Conservation (phyloP, 176 grass and related monocot genomes). For the Avena atlantica region DNA sequence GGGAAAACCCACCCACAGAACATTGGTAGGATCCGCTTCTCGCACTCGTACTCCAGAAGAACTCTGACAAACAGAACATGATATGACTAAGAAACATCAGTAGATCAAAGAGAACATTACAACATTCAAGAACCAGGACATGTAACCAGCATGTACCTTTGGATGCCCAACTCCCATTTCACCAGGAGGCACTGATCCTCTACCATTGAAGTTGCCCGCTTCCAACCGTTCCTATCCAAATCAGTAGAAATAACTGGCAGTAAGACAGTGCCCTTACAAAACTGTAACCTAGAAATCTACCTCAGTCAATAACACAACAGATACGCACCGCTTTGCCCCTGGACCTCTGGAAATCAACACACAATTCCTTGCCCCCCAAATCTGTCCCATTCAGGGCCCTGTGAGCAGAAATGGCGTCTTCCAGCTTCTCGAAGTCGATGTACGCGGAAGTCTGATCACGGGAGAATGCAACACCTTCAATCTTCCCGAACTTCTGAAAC, state of each 20-base stretch:
- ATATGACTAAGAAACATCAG: constrained; percentile 20
- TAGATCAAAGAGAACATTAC: background rate
- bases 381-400: constrained; percentile 73
- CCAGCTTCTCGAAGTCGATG: constrained; percentile 76
- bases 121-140: background rate
- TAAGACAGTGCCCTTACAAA: background rate
- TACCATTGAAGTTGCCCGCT: constrained; percentile 37
- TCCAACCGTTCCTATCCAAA: constrained; percentile 67
- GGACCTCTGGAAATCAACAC: constrained; percentile 93
- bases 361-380: constrained; percentile 74
- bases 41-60: constrained; percentile 48
- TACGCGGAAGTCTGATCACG: constrained; percentile 67
- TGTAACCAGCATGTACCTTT: constrained; percentile 42
- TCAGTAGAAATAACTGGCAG: constrained; percentile 23
- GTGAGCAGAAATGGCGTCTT: constrained; percentile 94
- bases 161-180: constrained; percentile 55
- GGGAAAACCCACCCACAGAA: constrained; percentile 92
- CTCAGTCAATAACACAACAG: background rate
- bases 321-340: constrained; percentile 71
- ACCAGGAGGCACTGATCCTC: constrained; percentile 42
- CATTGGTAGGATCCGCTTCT: constrained; percentile 74
- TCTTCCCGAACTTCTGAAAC: constrained; percentile 77
- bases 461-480: constrained; percentile 74
- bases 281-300: background rate
- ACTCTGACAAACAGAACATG: constrained; percentile 48